Base-by-base conservation (phyloP, 2,329 filamentous ascomycete species). In the Colletotrichum neosansevieriae region DNA sequence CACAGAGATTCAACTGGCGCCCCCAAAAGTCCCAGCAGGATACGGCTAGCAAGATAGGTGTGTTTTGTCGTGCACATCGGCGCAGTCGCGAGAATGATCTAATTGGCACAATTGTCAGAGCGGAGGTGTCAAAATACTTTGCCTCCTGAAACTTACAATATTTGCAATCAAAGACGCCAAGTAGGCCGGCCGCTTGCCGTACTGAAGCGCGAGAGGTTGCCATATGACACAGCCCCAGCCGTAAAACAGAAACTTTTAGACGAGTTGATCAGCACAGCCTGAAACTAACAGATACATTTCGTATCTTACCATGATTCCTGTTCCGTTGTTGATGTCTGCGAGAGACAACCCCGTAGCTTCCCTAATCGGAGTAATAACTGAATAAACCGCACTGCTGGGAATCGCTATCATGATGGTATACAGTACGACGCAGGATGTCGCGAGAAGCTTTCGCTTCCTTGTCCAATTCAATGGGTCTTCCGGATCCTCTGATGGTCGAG, bases 1-100 rank as follows among this genome's bases (percentile, higher is more conserved):
- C 81, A 81, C 2, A 85, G 74, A 1, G 82, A 78, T 71, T 85
- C 83, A 34, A 85, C 81, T 1, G 83, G 83, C 3, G 82, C 77
- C 10, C 76, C 76, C 44, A 85, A 78, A 69, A 85, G 78, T 6
- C 83, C 83, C 4, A 78, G 76, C 1, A 85, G 71, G 7, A 84
- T 79, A 47, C 82, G 79, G 29, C 80, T 79, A 32, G 81, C 82
- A n/a, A 82, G 78, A 81, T 83, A 67, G 4, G 64, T 67, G 2
- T 63, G 38, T 19, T 67, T 67, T 2, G 70, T 76, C 1, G 71
- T 75, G 47, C 73, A 76, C 6, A 75, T 56, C 0, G 76, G 75
- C 3, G 73, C 75, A 0, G 73, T 73, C 0, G 73, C 73, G 11
- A 78, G 71, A 7, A 78, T 75, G 15, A 75, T 51, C 64, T 67